A percentile compares a stretch with the other conserved stretches of the same genome.
Conservation (phyloP, 768 basidiomycete genomes). For the Saitozyma sp. region DNA sequence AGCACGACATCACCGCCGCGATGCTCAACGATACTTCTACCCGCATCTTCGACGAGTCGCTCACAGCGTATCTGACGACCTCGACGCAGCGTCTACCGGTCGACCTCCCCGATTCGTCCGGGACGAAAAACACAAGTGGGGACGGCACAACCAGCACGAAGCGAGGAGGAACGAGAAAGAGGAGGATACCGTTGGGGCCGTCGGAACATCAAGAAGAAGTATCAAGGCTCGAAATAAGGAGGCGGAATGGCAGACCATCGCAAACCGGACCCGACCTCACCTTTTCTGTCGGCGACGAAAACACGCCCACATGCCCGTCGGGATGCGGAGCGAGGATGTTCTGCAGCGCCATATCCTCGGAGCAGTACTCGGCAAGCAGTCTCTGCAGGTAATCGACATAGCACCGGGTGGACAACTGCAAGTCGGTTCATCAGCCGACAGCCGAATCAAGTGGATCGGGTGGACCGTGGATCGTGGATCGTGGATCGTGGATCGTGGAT, state of each 20-base stretch:
- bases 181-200: too few relatives aligned
- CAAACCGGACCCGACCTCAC: conserved; percentile 16
- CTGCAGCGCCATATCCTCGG: conserved; percentile 59
- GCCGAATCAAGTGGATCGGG: too few relatives aligned
- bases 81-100: conserved; percentile 8
- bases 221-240: not conserved
- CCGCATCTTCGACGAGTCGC: conserved; percentile 26
- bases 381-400: conserved; percentile 84
- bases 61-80: conserved; percentile 6
- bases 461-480: too few relatives aligned
- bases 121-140: not conserved
- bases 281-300: conserved; percentile 75
- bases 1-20: conserved; percentile 17
- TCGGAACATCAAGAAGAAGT: not conserved
- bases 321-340: conserved; percentile 58
- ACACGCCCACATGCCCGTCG: conserved; percentile 82
- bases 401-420: conserved; percentile 46
- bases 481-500: too few relatives aligned
- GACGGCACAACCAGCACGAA: not conserved
- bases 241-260: not conserved
- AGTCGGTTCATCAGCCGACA: conserved; percentile 5
- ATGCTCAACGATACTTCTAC: conserved; percentile 25
- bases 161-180: not conserved
- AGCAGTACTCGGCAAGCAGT: conserved; percentile 66
- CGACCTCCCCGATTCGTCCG: not conserved